Evolutionary conservation across 257 asterid species (phyloP), one percentile per base, ranked within the genome.

Genomic region (Salvia rosmarinus): DNA sequence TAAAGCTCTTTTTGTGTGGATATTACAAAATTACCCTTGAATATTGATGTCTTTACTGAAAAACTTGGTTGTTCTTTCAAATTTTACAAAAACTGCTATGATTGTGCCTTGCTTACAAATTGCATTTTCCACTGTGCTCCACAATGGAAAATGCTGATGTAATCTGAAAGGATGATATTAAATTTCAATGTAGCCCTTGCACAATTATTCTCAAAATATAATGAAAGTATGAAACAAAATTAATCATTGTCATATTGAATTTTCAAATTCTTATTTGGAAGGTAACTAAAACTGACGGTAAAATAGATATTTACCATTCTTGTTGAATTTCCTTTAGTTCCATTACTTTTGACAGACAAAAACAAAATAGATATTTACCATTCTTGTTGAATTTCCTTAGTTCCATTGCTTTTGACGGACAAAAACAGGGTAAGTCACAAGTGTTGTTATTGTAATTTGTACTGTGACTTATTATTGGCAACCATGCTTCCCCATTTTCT

Each of bases 1-100:
- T 35, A 21, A 42, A 46, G 17, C 57, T 28, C 30, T 37, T 19
- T 61, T 59, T 58, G 49, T 21, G 16, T 62, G 60, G 1, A 43
- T n/a, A n/a, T n/a, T n/a, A n/a, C 42, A 69, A 56, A 50, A 50
- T 3, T 67, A 17, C 58, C 30, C 37, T 67, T 51, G 60, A 32
- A 39, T 39, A 47, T 49, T 47, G 61, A 42, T 25, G 23, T 30
- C 55, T 28, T 50, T 32, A 10, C 14, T 32, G 47, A 66, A 43
- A 9, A 13, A 16, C n/a, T 9, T 50, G 10, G 19, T 47, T 32
- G 49, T n/a, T 25, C 60, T 49, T 46, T 66, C 16, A 47, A 3
- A 47, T 47, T 67, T 67, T 30, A 16, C 11, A 28, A 65, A n/a
- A 32, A 3, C 6, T 32, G 6, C 37, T 2, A 32, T 32, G 37